Percentiles rank a stretch among this genome's conserved stretches.
phyloP scores from a whole-genome alignment of 2,329 filamentous ascomycete species.

The Ceratocystis albifundus region DNA sequence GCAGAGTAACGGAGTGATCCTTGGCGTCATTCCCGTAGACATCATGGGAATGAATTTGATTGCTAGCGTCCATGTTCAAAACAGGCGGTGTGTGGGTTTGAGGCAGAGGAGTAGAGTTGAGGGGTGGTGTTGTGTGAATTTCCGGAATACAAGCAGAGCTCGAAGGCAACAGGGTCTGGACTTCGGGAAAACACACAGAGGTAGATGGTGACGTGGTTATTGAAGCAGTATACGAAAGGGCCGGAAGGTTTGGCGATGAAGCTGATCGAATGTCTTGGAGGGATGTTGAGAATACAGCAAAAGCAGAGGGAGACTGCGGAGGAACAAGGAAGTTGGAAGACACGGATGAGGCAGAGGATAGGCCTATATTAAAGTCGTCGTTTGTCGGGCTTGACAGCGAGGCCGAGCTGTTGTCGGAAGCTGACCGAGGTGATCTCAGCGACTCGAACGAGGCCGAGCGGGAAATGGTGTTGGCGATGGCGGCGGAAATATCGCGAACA shows the following conservation, averaged over 20 bases:
- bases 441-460: conserved; percentile 21
- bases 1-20: conserved; percentile 45
- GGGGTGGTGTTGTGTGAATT: background rate
- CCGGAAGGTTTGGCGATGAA: background rate
- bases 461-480: conserved; percentile 17
- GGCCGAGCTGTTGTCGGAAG: conserved; percentile 25
- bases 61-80: conserved; percentile 58
- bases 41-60: conserved; percentile 62
- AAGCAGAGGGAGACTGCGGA: conserved; percentile 27
- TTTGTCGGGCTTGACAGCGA: conserved; percentile 26
- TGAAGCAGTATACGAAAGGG: background rate
- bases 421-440: conserved; percentile 23
- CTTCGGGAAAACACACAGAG: background rate
- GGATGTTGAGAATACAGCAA: conserved; percentile 23
- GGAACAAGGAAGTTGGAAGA: conserved; percentile 24
- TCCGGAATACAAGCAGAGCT: background rate
- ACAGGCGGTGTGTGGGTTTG: conserved; percentile 42
- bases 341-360: conserved; percentile 16
- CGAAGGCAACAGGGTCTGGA: background rate
- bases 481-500: conserved; percentile 34
- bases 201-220: background rate
- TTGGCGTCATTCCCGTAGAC: conserved; percentile 57
- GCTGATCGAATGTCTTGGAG: conserved; percentile 12
- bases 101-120: conserved; percentile 33
- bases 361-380: conserved; percentile 23